phyloP scores from a whole-genome alignment of 768 basidiomycete species.

The Arthromyces matolae region DNA sequence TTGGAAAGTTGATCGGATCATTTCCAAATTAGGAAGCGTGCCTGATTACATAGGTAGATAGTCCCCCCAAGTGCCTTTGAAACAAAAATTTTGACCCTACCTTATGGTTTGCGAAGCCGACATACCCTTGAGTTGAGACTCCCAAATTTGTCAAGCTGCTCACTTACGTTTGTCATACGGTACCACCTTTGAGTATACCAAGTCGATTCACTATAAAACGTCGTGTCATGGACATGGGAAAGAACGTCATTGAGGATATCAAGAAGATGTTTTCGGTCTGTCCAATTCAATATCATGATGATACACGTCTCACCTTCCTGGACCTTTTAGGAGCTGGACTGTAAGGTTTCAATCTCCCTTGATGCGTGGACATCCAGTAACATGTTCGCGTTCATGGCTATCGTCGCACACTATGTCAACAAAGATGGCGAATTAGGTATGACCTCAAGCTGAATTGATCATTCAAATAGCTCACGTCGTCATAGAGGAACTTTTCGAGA shows the following conservation, averaged over 20 bases:
- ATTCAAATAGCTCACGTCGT: no score
- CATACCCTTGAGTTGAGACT: slow-evolving; percentile 12
- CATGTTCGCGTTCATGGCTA: slow-evolving; percentile 20
- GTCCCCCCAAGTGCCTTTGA: no score
- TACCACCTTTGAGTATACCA: not conserved
- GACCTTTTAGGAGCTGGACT: slow-evolving; percentile 15
- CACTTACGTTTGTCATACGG: slow-evolving; percentile 9
- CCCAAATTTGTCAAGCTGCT: slow-evolving; percentile 16
- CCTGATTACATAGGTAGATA: no score
- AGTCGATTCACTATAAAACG: not conserved
- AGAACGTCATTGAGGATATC: not conserved
- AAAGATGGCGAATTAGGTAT: slow-evolving; percentile 20
- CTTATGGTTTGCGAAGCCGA: no score
- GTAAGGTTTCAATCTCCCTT: slow-evolving; percentile 18
- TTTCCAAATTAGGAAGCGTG: no score
- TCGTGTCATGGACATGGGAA: not conserved
- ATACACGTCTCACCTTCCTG: no score
- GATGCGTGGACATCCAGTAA: slow-evolving; percentile 25
- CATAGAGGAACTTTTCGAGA: slow-evolving; percentile 34
- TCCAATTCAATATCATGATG: no score
- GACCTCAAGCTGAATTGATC: slow-evolving; percentile 30
- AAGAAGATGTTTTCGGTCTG: not conserved
- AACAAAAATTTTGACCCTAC: no score
- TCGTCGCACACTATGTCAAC: slow-evolving; percentile 19
- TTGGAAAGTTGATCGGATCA: no score